phyloP scores from a whole-genome alignment of 2,329 filamentous ascomycete species.

The Neonectria coccinea region DNA sequence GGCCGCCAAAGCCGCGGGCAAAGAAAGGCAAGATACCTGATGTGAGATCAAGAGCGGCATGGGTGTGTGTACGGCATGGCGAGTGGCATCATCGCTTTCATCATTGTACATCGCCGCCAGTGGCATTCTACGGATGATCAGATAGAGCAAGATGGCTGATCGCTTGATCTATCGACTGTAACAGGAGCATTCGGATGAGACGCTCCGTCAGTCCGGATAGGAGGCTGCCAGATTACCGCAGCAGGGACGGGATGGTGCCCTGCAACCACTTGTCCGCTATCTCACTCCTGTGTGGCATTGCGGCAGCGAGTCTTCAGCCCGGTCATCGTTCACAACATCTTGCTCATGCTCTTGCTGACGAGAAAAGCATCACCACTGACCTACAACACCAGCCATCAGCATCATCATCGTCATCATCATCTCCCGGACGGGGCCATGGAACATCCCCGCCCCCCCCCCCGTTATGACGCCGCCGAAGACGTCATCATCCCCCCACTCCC shows the following conservation, averaged over 20 bases:
- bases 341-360: background rate
- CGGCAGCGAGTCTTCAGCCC: background rate
- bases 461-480: constrained; percentile 48
- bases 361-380: background rate
- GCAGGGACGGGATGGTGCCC: background rate
- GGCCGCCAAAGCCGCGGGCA: constrained; percentile 18
- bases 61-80: background rate
- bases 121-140: constrained; percentile 14
- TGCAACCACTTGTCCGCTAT: constrained; percentile 11
- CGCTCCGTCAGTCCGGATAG: background rate
- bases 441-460: constrained; percentile 35
- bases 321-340: background rate
- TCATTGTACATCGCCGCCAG: background rate
- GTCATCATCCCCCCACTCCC: constrained; percentile 37
- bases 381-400: background rate
- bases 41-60: background rate
- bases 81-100: constrained; percentile 31
- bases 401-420: constrained; percentile 11
- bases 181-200: background rate
- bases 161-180: background rate
- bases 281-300: background rate
- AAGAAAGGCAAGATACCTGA: background rate
- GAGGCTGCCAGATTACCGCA: background rate
- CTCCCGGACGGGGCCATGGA: background rate
- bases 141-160: background rate